Conservation (phyloP, 2,329 filamentous ascomycete species). For the Fusarium sp. region DNA sequence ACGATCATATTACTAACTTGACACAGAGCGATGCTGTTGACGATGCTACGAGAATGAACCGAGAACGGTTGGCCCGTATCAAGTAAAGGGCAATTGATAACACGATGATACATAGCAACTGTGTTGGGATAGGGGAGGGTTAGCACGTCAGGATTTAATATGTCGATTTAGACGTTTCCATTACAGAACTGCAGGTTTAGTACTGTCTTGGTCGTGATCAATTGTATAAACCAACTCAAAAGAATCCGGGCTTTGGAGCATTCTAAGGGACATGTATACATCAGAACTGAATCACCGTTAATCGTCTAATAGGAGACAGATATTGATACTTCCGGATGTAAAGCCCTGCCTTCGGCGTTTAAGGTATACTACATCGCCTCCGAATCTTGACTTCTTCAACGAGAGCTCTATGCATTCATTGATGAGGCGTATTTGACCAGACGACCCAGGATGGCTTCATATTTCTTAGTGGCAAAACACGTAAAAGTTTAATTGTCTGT, state of each 20-base stretch:
- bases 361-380: background rate
- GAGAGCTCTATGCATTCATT: background rate
- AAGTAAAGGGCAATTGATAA: constrained; percentile 44
- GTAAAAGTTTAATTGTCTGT: background rate
- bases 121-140: constrained; percentile 1
- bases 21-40: constrained; percentile 82
- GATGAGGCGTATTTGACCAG: background rate
- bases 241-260: background rate
- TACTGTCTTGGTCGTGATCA: constrained; percentile 5
- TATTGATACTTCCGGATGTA: background rate
- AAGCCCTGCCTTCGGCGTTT: background rate
- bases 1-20: constrained; percentile 44
- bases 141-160: constrained; percentile 16
- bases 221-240: background rate
- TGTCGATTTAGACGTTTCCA: background rate
- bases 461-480: background rate
- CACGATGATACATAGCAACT: constrained; percentile 13
- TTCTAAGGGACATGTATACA: constrained; percentile 2
- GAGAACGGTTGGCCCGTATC: constrained; percentile 75
- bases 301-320: background rate
- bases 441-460: background rate
- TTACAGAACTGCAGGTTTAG: background rate
- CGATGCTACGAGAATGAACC: constrained; percentile 83
- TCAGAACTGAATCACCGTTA: constrained; percentile 3
- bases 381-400: background rate